Evolutionary conservation across 208 protist genomes (phyloP).

Genomic region (Trypanosoma caninum): DNA sequence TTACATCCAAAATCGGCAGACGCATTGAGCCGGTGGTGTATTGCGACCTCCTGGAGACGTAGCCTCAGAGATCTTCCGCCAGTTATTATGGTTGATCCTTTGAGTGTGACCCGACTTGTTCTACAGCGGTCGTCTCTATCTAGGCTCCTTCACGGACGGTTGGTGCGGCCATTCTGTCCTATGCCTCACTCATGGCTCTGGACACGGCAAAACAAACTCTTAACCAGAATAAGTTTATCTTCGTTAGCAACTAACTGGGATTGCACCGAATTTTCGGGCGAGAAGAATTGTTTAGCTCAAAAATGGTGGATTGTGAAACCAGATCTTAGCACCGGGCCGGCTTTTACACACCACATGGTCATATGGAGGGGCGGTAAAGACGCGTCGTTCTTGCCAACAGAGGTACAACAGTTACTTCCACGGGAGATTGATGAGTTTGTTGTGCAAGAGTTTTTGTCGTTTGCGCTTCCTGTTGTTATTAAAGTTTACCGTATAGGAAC

Average conservation of each 20-base stretch:
- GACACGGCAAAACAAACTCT: constrained; percentile 7
- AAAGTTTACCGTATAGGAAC: constrained; percentile 81
- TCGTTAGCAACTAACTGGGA: constrained; percentile 8
- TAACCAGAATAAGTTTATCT: constrained; percentile 18
- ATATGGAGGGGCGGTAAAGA: constrained; percentile 36
- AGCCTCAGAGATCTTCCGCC: constrained; percentile 12
- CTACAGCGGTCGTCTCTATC: constrained; percentile 45
- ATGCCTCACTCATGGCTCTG: constrained; percentile 68
- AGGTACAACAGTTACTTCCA: constrained; percentile 38
- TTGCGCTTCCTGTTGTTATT: constrained; percentile 66
- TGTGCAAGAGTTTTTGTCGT: constrained; percentile 63
- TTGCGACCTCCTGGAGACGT: constrained; percentile 9
- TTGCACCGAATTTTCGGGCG: not conserved
- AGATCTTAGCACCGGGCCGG: constrained; percentile 64
- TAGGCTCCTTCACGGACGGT: constrained; percentile 36
- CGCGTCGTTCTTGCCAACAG: constrained; percentile 11
- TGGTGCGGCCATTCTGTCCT: constrained; percentile 22
- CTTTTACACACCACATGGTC: constrained; percentile 75
- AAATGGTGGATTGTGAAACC: constrained; percentile 81
- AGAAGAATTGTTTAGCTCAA: constrained; percentile 14
- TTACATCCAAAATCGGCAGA: constrained; percentile 33
- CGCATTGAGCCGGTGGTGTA: constrained; percentile 51
- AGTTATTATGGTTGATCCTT: constrained; percentile 59
- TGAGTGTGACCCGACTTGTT: constrained; percentile 50
- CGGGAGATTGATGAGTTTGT: constrained; percentile 43